These are phyloP conservation scores for Aurantiochytrium sp. DNA, from an alignment of 108 stramenopile species.

Conservation along the genomic window DNA sequence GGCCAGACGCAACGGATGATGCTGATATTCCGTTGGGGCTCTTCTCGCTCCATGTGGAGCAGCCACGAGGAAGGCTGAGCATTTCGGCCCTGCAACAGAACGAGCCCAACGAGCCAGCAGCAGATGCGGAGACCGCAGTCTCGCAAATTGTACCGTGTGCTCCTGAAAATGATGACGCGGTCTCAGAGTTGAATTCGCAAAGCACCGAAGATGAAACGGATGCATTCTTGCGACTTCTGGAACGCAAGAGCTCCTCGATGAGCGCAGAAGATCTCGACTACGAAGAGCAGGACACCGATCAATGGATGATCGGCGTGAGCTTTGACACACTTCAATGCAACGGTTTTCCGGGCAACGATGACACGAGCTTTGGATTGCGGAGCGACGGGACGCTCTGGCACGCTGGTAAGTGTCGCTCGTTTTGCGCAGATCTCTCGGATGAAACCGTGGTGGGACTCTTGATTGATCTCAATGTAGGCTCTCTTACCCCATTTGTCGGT, in stretches of 20 bases:
- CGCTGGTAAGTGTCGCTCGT: background rate
- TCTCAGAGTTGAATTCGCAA: too few species aligned
- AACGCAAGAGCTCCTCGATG: background rate
- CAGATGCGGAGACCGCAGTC: too few species aligned
- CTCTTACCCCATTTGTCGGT: background rate
- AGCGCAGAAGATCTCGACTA: background rate
- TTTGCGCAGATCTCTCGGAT: background rate
- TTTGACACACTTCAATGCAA: background rate
- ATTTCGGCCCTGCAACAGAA: too few species aligned
- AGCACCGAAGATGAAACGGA: too few species aligned
- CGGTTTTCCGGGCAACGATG: background rate
- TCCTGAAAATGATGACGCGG: too few species aligned
- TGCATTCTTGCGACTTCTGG: too few species aligned
- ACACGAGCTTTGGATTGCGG: background rate
- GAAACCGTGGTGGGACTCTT: background rate
- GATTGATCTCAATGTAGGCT: background rate
- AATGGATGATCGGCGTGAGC: background rate
- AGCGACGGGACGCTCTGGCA: slow-evolving; percentile 17
- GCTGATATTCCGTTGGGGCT: too few species aligned
- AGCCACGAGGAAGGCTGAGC: too few species aligned
- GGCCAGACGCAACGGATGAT: too few species aligned
- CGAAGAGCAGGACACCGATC: background rate
- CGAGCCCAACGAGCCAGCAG: too few species aligned
- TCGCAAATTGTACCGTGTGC: too few species aligned
- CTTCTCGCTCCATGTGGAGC: too few species aligned